Evolutionary conservation across 2,329 filamentous ascomycete genomes (phyloP).

Genomic region (Cercospora berteroae): DNA sequence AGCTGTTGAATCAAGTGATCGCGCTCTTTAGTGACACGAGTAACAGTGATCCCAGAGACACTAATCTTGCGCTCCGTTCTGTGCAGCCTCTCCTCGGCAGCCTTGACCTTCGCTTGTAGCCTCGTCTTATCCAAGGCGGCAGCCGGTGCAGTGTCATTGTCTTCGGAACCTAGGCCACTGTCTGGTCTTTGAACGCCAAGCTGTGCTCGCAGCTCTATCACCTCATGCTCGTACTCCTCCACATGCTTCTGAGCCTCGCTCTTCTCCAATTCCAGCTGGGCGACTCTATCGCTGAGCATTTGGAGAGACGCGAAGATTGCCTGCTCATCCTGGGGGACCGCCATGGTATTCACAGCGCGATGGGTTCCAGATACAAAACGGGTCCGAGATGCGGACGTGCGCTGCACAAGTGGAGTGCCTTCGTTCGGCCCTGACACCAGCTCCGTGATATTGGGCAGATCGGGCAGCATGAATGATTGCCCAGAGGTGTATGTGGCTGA

Average conservation of each 20-base stretch:
- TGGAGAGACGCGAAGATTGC: conserved; percentile 61
- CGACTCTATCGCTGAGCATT: conserved; percentile 57
- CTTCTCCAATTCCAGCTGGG: conserved; percentile 56
- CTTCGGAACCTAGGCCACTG: conserved; percentile 49
- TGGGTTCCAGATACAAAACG: conserved; percentile 54
- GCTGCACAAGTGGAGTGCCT: conserved; percentile 57
- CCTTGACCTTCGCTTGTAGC: conserved; percentile 59
- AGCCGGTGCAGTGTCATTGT: conserved; percentile 42
- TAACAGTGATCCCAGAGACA: conserved; percentile 62
- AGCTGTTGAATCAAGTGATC: conserved; percentile 64
- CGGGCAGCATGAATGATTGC: conserved; percentile 59
- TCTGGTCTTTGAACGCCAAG: conserved; percentile 47
- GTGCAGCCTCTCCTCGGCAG: conserved; percentile 61
- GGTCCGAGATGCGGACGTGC: conserved; percentile 51
- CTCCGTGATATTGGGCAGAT: conserved; percentile 61
- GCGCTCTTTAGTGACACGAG: conserved; percentile 62
- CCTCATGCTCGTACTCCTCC: conserved; percentile 61
- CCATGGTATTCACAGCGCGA: conserved; percentile 52
- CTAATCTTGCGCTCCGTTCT: conserved; percentile 62
- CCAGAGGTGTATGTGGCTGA: conserved; percentile 52
- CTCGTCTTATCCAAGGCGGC: conserved; percentile 55
- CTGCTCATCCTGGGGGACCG: conserved; percentile 62
- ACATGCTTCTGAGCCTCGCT: conserved; percentile 52
- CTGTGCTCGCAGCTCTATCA: conserved; percentile 51
- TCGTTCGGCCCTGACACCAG: conserved; percentile 60